Conservation (phyloP, 1,139 yeast species). For the Saccharomyces pastorianus region DNA sequence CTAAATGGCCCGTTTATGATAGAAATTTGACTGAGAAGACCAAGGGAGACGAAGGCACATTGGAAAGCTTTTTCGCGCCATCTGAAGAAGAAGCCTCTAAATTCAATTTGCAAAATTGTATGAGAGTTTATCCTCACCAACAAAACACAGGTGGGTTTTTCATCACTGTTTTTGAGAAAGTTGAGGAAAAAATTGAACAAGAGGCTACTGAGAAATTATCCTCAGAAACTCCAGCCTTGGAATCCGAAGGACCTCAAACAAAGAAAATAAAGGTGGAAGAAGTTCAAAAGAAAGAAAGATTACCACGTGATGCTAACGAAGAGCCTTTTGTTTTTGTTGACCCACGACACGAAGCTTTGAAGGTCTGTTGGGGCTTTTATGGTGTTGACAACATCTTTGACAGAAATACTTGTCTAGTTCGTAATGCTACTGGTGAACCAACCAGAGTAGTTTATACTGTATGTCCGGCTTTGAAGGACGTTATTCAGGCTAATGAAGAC, state of each 20-base stretch:
- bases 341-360: conserved; percentile 56
- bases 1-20: conserved; percentile 77
- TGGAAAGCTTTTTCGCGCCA: conserved; percentile 71
- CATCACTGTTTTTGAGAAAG: conserved; percentile 83
- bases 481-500: conserved; percentile 61
- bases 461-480: conserved; percentile 61
- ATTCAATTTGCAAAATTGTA: conserved; percentile 67
- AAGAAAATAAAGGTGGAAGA: conserved; percentile 32
- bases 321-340: conserved; percentile 83
- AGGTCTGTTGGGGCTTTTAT: conserved; percentile 79
- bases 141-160: conserved; percentile 98
- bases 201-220: conserved; percentile 14
- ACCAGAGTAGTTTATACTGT: conserved; percentile 85
- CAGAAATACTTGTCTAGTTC: conserved; percentile 60
- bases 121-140: conserved; percentile 93
- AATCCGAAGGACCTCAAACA: conserved; percentile 32
- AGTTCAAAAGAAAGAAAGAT: conserved; percentile 48
- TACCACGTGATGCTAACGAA: conserved; percentile 88
- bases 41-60: conserved; percentile 43
- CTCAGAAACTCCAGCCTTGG: conserved; percentile 7
- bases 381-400: conserved; percentile 61
- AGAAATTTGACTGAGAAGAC: conserved; percentile 58
- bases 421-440: conserved; percentile 95
- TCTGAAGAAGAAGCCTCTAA: conserved; percentile 55
- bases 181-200: conserved; percentile 29